Evolutionary conservation across 2,329 filamentous ascomycete genomes (phyloP).

Genomic region (Claviceps fusiformis): DNA sequence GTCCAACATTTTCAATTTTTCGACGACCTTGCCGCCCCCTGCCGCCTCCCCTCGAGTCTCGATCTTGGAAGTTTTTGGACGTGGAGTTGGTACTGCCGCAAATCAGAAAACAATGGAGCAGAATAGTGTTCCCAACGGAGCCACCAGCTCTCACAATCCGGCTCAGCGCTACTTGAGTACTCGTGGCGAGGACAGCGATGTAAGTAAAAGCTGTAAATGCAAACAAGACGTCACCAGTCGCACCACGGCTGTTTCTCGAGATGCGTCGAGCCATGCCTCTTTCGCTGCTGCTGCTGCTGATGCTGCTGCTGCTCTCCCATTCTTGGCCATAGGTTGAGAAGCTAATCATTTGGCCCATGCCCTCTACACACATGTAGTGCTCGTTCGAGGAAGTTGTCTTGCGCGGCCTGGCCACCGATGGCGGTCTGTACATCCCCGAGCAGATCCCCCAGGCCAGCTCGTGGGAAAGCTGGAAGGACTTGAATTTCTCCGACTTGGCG

Average conservation of each 20-base stretch:
- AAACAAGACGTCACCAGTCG: not conserved
- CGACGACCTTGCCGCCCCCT: too few species aligned
- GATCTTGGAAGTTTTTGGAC: not conserved
- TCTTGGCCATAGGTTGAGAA: not conserved
- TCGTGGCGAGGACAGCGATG: slow-evolving; percentile 34
- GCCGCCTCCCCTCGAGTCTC: not conserved
- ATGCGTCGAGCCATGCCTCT: not conserved
- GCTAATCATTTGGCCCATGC: not conserved
- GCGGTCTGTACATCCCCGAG: slow-evolving; percentile 81
- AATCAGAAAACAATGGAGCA: slow-evolving; percentile 23
- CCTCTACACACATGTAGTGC: slow-evolving; percentile 34
- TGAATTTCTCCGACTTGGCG: slow-evolving; percentile 70
- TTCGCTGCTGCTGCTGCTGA: not conserved
- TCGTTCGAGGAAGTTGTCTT: slow-evolving; percentile 86
- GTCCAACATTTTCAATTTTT: not conserved
- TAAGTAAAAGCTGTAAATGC: slow-evolving; percentile 15
- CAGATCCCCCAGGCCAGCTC: slow-evolving; percentile 43
- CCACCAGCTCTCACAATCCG: slow-evolving; percentile 24
- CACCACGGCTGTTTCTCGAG: too few species aligned
- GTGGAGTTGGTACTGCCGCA: not conserved
- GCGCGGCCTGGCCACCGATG: slow-evolving; percentile 75
- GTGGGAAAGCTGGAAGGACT: slow-evolving; percentile 52
- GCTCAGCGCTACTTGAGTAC: slow-evolving; percentile 39
- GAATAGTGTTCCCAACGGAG: slow-evolving; percentile 23
- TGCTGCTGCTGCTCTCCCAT: too few species aligned